Conservation (phyloP, 2,329 filamentous ascomycete species). For the Hypoxylon sp. region DNA sequence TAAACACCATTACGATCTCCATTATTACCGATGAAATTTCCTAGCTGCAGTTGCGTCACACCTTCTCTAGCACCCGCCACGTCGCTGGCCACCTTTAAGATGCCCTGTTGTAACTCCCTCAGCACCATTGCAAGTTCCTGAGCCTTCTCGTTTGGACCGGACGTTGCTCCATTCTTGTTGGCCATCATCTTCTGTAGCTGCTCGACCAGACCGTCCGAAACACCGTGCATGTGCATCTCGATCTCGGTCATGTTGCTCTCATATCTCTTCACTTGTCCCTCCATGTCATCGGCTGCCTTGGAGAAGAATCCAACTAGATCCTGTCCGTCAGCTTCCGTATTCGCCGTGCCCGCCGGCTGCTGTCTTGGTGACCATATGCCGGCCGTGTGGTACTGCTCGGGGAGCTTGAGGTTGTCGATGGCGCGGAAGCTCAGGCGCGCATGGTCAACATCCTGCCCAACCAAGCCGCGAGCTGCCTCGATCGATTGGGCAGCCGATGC, state of each 20-base stretch:
- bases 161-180: slow-evolving; percentile 52
- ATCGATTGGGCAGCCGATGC: slow-evolving; percentile 57
- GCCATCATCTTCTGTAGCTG: slow-evolving; percentile 68
- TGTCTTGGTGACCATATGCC: slow-evolving; percentile 57
- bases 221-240: slow-evolving; percentile 71
- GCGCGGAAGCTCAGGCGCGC: slow-evolving; percentile 59
- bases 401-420: slow-evolving; percentile 61
- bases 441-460: slow-evolving; percentile 57
- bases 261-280: slow-evolving; percentile 66
- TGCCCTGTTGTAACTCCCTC: slow-evolving; percentile 73
- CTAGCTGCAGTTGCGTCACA: slow-evolving; percentile 68
- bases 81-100: slow-evolving; percentile 71
- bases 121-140: slow-evolving; percentile 69
- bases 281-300: slow-evolving; percentile 71
- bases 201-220: slow-evolving; percentile 70
- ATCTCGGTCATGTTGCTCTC: slow-evolving; percentile 71
- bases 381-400: slow-evolving; percentile 62
- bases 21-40: slow-evolving; percentile 57
- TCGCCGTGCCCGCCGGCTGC: slow-evolving; percentile 56
- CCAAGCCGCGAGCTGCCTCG: slow-evolving; percentile 56
- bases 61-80: slow-evolving; percentile 70
- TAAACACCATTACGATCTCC: slow-evolving; percentile 47
- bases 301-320: slow-evolving; percentile 75
- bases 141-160: slow-evolving; percentile 59
- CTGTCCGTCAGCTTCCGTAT: slow-evolving; percentile 62